phyloP scores from a whole-genome alignment of 2,329 filamentous ascomycete species.

The Neofusicoccum ribis region DNA sequence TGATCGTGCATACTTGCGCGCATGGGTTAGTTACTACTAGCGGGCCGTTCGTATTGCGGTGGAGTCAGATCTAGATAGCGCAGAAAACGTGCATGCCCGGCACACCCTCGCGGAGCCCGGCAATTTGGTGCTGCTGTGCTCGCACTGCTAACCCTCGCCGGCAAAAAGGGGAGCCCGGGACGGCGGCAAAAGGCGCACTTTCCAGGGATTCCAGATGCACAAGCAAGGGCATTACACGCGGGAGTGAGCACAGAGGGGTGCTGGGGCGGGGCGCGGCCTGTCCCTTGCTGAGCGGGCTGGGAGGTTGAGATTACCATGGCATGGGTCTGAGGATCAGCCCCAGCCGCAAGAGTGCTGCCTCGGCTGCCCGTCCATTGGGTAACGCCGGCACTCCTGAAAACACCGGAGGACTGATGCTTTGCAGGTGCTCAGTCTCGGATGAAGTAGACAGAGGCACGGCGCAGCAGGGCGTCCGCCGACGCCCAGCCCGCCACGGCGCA shows the following conservation, averaged over 20 bases:
- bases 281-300: background rate
- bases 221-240: background rate
- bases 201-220: background rate
- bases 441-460: background rate
- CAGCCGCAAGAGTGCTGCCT: background rate
- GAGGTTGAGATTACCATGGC: background rate
- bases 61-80: no score
- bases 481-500: no score
- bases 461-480: background rate
- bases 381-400: background rate
- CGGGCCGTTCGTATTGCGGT: no score
- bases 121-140: background rate
- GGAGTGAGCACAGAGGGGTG: background rate
- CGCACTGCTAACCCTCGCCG: background rate
- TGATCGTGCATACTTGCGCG: no score
- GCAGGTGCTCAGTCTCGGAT: no score
- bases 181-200: background rate
- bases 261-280: background rate
- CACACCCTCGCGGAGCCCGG: background rate
- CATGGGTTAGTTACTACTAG: no score
- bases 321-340: background rate
- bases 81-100: background rate
- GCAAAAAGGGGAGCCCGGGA: background rate
- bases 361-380: background rate
- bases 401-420: background rate